Evolutionary conservation across 345 rosid genomes (phyloP).

Genomic region (Lumnitzera littorea): DNA sequence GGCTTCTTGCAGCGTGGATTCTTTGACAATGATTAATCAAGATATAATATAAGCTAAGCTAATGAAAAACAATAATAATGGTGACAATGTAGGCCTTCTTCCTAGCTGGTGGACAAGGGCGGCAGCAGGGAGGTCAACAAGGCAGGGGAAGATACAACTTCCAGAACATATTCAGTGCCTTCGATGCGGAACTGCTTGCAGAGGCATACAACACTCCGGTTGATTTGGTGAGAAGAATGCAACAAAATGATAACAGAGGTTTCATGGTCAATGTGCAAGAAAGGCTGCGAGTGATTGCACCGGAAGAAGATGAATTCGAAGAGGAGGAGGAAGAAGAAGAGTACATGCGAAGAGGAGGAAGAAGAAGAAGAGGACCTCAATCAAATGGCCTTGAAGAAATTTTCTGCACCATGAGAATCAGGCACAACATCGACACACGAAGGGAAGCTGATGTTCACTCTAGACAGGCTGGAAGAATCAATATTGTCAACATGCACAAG

Average conservation of each 20-base stretch:
- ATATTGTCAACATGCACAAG: conserved; percentile 18
- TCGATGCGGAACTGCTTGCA: conserved; percentile 20
- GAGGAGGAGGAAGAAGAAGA: conserved; percentile 5
- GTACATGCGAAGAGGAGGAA: not conserved
- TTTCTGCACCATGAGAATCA: conserved; percentile 24
- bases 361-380: not conserved
- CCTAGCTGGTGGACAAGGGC: conserved; percentile 18
- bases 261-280: conserved; percentile 10
- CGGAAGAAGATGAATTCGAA: conserved; percentile 7
- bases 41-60: not conserved
- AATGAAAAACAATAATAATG: not conserved
- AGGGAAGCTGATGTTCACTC: conserved; percentile 22
- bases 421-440: conserved; percentile 18
- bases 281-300: conserved; percentile 10
- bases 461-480: conserved; percentile 23
- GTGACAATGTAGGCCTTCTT: conserved; percentile 12
- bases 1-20: not conserved
- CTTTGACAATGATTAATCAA: not conserved
- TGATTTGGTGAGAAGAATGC: conserved; percentile 8
- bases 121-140: not conserved
- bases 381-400: conserved; percentile 24
- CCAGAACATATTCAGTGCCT: conserved; percentile 19
- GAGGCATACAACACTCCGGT: conserved; percentile 22
- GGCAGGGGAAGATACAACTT: conserved; percentile 1
- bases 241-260: conserved; percentile 13